These are phyloP conservation scores for Terana coerulea DNA, from an alignment of 768 basidiomycete genomes.

Conservation along the genomic window DNA sequence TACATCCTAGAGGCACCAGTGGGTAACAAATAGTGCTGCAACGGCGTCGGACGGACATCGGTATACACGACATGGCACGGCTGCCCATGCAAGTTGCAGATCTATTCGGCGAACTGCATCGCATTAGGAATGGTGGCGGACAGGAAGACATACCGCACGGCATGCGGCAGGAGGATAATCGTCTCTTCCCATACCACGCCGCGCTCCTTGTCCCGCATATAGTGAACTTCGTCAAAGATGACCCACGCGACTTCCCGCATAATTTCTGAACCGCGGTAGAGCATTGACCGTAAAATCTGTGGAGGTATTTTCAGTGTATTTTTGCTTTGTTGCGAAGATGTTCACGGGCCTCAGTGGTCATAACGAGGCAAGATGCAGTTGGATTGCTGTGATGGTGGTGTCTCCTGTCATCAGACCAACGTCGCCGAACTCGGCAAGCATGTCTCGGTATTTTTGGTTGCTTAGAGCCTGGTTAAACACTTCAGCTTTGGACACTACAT, in stretches of 20 bases:
- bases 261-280: slow-evolving; percentile 97
- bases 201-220: slow-evolving; percentile 99
- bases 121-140: slow-evolving; percentile 99
- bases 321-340: neutral
- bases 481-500: slow-evolving; percentile 11
- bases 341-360: slow-evolving; percentile 90
- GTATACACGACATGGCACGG: slow-evolving; percentile 99
- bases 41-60: slow-evolving; percentile 95
- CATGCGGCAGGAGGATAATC: slow-evolving; percentile 94
- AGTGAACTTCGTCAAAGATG: slow-evolving; percentile 98
- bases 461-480: slow-evolving; percentile 73
- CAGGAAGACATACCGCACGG: slow-evolving; percentile 96
- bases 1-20: slow-evolving; percentile 96
- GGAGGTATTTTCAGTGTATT: no score
- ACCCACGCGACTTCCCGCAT: slow-evolving; percentile 99
- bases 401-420: slow-evolving; percentile 99
- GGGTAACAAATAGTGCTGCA: slow-evolving; percentile 98
- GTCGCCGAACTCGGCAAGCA: slow-evolving; percentile 95
- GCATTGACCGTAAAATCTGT: slow-evolving; percentile 98
- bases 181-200: slow-evolving; percentile 99
- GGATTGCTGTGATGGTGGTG: slow-evolving; percentile 99
- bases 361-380: slow-evolving; percentile 92
- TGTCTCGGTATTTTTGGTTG: slow-evolving; percentile 98
- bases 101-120: slow-evolving; percentile 99
- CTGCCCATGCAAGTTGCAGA: slow-evolving; percentile 94